Base-by-base conservation (phyloP, 768 basidiomycete genomes). In the Paxillus ammoniavirescens region DNA sequence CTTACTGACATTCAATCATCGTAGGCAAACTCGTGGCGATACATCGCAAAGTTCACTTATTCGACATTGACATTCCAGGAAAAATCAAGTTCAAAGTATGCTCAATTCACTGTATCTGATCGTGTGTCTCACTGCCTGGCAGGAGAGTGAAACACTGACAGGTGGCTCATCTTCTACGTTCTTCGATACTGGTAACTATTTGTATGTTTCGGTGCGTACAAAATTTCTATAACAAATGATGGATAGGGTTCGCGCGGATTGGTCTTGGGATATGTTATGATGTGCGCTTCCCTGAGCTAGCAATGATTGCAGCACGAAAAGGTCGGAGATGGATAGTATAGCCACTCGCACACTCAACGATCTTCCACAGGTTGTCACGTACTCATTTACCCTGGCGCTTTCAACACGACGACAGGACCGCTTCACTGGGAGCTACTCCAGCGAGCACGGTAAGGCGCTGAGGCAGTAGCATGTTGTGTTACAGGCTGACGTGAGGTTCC, bases 191-290 rank as follows among this genome's bases (percentile, higher is more conserved):
- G 91, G 93, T 91, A 60, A 65, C 59, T 26, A 14, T 15, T 49
- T 38, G 8, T 49, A n/a, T 49, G 2, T 12, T 46, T 31, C 36
- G 15, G 9, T 15, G 4, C 36, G 13, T 2, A 7, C 9, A 12
- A 50, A 35, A 26, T 26, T 26, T 31, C 28, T 4, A 10, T 36
- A 42, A 26, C 33, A 37, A 18, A 13, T 44, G 36, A 33, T 41
- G 37, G 1, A 6, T 62, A 94, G 93, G 89, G n/a, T 98, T 97
- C 67, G 97, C 94, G n/a, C 87, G 93, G 49, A 86, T 99, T 57
- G 97, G 96, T 8, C 77, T 98, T 21, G 96, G 94, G 0, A 93
- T 99, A 55, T 99, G 96, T 69, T 98, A 98, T 65, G 96, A 98
- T 65, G 80, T 98, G 23, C 83, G 93, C 36, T 95, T 95, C 77